Evolutionary conservation across 108 stramenopile genomes (phyloP).

Genomic region (Nitzschia palea): DNA sequence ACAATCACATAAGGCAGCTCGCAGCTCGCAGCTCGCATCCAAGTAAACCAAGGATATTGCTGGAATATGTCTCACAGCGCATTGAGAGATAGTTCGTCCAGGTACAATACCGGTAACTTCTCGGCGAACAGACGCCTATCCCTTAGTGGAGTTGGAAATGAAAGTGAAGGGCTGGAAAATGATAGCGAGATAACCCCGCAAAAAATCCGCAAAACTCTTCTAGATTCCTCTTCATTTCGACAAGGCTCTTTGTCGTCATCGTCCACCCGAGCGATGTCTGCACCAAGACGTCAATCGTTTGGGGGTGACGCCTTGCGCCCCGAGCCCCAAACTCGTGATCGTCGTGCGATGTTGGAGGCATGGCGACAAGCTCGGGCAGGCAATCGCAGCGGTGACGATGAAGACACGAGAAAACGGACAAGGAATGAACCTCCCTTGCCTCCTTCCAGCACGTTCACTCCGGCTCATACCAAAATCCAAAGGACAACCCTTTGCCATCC

Average conservation of each 20-base stretch:
- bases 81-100: conserved; percentile 13
- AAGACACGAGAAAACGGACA: conserved; percentile 17
- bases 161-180: neutral
- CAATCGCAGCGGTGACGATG: conserved; percentile 12
- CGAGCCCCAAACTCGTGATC: conserved; percentile 50
- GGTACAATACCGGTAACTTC: conserved; percentile 7
- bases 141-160: conserved; percentile 17
- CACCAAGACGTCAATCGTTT: conserved; percentile 32
- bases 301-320: conserved; percentile 16
- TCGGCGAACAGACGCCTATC: conserved; percentile 13
- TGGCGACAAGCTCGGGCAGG: conserved; percentile 53
- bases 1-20: too few species aligned
- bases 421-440: conserved; percentile 26
- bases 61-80: conserved; percentile 4
- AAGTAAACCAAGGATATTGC: too few species aligned
- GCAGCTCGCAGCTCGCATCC: too few species aligned
- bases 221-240: neutral
- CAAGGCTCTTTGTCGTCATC: neutral
- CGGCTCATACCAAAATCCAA: neutral
- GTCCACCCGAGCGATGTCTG: conserved; percentile 14
- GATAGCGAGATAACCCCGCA: neutral
- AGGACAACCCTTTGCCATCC: neutral
- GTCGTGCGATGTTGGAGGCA: conserved; percentile 72
- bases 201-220: neutral
- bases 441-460: conserved; percentile 19